Evolutionary conservation across 2,329 filamentous ascomycete species (phyloP).

Genomic region (Fusarium sp.): DNA sequence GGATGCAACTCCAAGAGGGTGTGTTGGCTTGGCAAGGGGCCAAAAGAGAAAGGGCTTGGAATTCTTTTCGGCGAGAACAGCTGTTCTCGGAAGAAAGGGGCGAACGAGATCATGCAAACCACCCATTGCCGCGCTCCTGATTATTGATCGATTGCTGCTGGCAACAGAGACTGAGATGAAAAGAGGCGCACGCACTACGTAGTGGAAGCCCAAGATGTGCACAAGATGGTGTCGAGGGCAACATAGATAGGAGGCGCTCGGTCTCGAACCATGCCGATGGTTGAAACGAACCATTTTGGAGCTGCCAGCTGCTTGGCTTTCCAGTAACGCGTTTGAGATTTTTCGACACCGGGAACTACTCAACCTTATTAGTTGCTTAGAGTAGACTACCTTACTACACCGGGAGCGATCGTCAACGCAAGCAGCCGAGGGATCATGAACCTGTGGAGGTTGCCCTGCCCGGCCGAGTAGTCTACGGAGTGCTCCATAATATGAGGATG

Average conservation of each 20-base stretch:
- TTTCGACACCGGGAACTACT: conserved; percentile 32
- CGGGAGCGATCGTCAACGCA: conserved; percentile 35
- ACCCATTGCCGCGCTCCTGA: neutral
- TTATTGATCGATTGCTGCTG: neutral
- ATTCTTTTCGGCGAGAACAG: conserved; percentile 6
- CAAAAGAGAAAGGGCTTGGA: conserved; percentile 20
- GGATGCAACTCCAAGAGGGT: conserved; percentile 24
- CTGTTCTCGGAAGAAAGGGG: conserved; percentile 15
- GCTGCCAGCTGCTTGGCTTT: conserved; percentile 1
- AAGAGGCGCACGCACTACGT: neutral
- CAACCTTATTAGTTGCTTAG: conserved; percentile 10
- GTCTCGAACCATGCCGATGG: conserved; percentile 15
- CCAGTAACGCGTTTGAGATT: conserved; percentile 30
- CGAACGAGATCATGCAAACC: neutral
- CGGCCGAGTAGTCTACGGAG: neutral
- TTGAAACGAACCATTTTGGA: conserved; percentile 31
- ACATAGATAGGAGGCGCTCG: neutral
- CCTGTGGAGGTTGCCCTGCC: conserved; percentile 34
- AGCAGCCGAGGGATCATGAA: conserved; percentile 32
- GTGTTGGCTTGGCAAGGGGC: conserved; percentile 2
- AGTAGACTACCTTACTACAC: conserved; percentile 4
- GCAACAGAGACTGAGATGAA: conserved; percentile 4
- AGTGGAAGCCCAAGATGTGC: too few relatives aligned
- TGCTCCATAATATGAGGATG: too few relatives aligned
- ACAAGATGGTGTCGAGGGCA: neutral